Evolutionary conservation across 805 yeast genomes (phyloP).

Genomic region (Pichia manshurica): DNA sequence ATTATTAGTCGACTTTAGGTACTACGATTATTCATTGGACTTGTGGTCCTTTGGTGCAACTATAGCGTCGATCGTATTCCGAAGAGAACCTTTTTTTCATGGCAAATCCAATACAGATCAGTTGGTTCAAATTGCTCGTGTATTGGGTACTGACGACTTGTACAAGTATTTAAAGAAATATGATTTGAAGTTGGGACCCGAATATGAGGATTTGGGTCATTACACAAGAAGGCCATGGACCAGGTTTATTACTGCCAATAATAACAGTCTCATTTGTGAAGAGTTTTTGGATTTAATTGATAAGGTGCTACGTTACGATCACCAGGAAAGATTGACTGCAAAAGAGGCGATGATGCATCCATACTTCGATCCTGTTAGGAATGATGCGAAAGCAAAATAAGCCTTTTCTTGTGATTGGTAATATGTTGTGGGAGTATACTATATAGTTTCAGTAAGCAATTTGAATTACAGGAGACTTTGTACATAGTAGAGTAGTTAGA

Average conservation of each 20-base stretch:
- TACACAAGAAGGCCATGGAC: slow-evolving; percentile 86
- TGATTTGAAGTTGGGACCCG: slow-evolving; percentile 61
- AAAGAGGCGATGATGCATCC: slow-evolving; percentile 78
- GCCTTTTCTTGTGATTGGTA: not conserved
- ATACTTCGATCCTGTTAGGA: slow-evolving; percentile 32
- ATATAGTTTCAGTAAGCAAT: no score
- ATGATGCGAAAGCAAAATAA: slow-evolving; percentile 9
- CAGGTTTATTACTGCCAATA: slow-evolving; percentile 63
- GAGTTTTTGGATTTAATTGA: slow-evolving; percentile 81
- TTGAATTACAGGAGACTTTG: no score
- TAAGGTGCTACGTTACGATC: slow-evolving; percentile 75
- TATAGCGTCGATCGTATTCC: slow-evolving; percentile 84
- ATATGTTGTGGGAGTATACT: no score
- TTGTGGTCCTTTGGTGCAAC: slow-evolving; percentile 94
- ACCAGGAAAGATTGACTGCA: slow-evolving; percentile 83
- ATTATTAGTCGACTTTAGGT: slow-evolving; percentile 74
- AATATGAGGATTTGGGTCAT: slow-evolving; percentile 70
- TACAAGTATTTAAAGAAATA: slow-evolving; percentile 65
- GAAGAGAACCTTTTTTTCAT: slow-evolving; percentile 87
- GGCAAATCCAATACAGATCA: slow-evolving; percentile 91
- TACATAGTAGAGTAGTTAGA: no score
- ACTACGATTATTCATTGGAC: slow-evolving; percentile 87
- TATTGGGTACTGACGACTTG: slow-evolving; percentile 80
- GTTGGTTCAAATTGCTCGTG: slow-evolving; percentile 80
- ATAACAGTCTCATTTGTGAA: slow-evolving; percentile 58